These are phyloP conservation scores for Juglanconis sp. DNA, from an alignment of 2,329 filamentous ascomycete genomes.

Conservation along the genomic window DNA sequence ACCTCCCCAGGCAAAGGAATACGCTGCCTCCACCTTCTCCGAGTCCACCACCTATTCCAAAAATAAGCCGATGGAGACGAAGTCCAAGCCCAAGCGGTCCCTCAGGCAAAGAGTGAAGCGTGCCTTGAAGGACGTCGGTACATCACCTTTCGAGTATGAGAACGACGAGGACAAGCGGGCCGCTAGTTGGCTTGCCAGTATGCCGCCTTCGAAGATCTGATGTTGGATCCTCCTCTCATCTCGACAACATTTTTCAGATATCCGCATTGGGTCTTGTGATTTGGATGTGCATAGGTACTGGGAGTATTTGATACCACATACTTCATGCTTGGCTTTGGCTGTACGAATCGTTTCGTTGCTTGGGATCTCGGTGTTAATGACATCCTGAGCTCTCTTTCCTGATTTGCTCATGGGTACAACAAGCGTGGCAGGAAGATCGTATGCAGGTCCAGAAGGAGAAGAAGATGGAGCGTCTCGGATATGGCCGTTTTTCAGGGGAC, in stretches of 20 bases:
- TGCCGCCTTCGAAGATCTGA: conserved; percentile 10
- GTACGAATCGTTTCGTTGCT: too few species aligned
- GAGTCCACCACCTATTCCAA: conserved; percentile 30
- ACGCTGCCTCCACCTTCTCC: conserved; percentile 29
- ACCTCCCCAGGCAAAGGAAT: conserved; percentile 25
- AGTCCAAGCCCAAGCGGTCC: conserved; percentile 13
- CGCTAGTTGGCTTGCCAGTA: conserved; percentile 2
- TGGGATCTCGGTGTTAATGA: too few species aligned
- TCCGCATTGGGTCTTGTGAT: background rate
- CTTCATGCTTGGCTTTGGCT: too few species aligned
- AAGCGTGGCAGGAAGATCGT: too few species aligned
- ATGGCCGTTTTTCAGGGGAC: too few species aligned
- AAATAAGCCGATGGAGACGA: conserved; percentile 23
- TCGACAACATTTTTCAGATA: background rate
- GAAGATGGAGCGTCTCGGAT: too few species aligned
- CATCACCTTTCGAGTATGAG: conserved; percentile 14
- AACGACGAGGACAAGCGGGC: conserved; percentile 6
- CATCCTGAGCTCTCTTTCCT: too few species aligned
- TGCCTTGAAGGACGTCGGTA: conserved; percentile 18
- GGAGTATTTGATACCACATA: too few species aligned
- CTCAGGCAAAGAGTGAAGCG: conserved; percentile 14
- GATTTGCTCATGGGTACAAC: too few species aligned
- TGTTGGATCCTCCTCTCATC: background rate
- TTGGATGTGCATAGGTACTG: too few species aligned
- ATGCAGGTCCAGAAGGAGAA: too few species aligned